Conservation (phyloP, 208 protist species). For the Trypanosoma mega region DNA sequence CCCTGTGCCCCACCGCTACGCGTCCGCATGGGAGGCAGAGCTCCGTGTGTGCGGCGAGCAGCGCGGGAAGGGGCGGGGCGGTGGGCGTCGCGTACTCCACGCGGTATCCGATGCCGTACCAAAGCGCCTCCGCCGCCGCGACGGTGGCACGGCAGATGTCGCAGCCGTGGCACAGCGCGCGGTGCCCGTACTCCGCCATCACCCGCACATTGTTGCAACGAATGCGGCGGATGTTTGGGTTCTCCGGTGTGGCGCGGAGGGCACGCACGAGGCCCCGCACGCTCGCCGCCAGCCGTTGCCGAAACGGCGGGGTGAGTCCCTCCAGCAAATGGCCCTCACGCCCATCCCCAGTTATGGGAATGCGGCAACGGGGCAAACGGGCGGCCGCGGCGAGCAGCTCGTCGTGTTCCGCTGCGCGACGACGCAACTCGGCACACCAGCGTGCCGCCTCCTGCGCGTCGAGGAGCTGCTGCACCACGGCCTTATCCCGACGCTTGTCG, state of each 20-base stretch:
- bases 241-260: conserved; percentile 66
- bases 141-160: conserved; percentile 24
- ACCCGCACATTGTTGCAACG: conserved; percentile 74
- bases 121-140: conserved; percentile 50
- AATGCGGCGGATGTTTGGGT: conserved; percentile 69
- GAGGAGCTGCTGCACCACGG: conserved; percentile 26
- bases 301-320: conserved; percentile 17
- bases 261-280: conserved; percentile 43
- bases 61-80: conserved; percentile 21
- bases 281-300: conserved; percentile 19
- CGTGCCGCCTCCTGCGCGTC: conserved; percentile 27
- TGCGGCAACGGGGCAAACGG: too few species aligned
- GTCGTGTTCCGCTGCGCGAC: conserved; percentile 40
- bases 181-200: conserved; percentile 67
- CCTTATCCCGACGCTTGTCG: conserved; percentile 24
- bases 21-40: conserved; percentile 65
- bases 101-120: conserved; percentile 66
- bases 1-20: conserved; percentile 38
- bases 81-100: conserved; percentile 58
- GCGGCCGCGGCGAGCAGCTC: too few species aligned
- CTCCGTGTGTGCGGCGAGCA: conserved; percentile 22
- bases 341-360: too few species aligned
- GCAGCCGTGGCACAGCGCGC: conserved; percentile 36
- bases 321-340: too few species aligned
- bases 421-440: conserved; percentile 46